Percentiles rank a stretch among this genome's conserved stretches.
Conservation (phyloP, 2,329 filamentous ascomycete genomes). For the Colletotrichum costaricense region DNA sequence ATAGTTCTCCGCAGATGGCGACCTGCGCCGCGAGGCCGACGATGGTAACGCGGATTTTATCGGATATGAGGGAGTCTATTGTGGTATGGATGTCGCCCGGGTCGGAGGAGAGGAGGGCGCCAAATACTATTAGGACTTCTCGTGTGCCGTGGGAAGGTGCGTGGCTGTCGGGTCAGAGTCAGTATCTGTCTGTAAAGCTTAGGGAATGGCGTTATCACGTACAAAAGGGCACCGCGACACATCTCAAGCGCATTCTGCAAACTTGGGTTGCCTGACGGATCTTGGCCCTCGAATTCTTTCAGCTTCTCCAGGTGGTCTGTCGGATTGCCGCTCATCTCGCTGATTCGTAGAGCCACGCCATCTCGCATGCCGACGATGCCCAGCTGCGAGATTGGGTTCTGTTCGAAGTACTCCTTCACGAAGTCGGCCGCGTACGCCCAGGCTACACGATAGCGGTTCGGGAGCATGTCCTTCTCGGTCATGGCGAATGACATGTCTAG, state of each 20-base stretch:
- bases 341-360: conserved; percentile 86
- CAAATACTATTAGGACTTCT: conserved; percentile 92
- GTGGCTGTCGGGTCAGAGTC: conserved; percentile 65
- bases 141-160: conserved; percentile 93
- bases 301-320: conserved; percentile 86
- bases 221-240: conserved; percentile 91
- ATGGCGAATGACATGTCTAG: conserved; percentile 94
- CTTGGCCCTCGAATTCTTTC: conserved; percentile 71
- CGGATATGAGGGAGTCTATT: conserved; percentile 79
- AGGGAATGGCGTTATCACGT: conserved; percentile 44
- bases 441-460: conserved; percentile 85
- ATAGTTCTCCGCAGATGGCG: conserved; percentile 91
- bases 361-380: conserved; percentile 94
- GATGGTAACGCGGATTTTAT: conserved; percentile 88
- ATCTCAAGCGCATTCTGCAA: conserved; percentile 97
- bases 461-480: conserved; percentile 93
- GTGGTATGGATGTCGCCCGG: conserved; percentile 96
- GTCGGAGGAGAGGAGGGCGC: conserved; percentile 89
- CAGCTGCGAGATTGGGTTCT: conserved; percentile 97
- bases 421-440: conserved; percentile 88
- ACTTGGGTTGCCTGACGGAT: conserved; percentile 81
- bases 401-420: conserved; percentile 94
- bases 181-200: conserved; percentile 5
- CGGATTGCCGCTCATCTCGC: conserved; percentile 91
- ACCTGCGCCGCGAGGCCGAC: conserved; percentile 93